Base-by-base conservation (phyloP, 306 rosid species). In the Malus orientalis region DNA sequence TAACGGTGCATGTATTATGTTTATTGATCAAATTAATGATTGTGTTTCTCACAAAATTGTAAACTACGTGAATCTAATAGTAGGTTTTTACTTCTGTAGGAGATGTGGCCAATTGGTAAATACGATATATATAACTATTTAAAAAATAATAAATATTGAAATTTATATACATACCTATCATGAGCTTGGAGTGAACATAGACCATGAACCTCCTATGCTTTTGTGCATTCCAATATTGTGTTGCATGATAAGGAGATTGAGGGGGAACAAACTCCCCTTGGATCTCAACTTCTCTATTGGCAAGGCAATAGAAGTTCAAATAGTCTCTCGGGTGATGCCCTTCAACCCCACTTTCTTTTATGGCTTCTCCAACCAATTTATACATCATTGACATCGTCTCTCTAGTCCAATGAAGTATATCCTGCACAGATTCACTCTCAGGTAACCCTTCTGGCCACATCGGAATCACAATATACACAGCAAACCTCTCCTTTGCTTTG, bases 381-480 rank as follows among this genome's bases (percentile, higher is more conserved):
- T 92, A 92, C 99, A 95, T 95, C 97, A 95, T 95, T 77, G 69
- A 20, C 90, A 92, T 90, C 23, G 97, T 95, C 81, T 91, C 87
- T 76, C 97, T 89, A 0, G 92, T 92, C 97, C 97, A 90, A 72
- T 92, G 86, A 84, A 92, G 76, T 77, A 95, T 90, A 59, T 92
- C 99, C 74, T 83, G 87, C 73, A 95, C 99, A 14, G 92, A 66
- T 30, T 95, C 99, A 81, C 97, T 87, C 75, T 90, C 96, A 33
- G 97, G 90, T 18, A 73, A 78, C 32, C 99, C 99, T 87, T 95
- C 97, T 13, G 99, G 99, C 97, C 99, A 95, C 99, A 95, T 92
- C 40, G 99, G 99, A 18, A 95, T 92, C 36, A 95, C 90, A 61
- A 95, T 80, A 33, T 95, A 95, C 78, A 84, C 99, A 45, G 92